Base-by-base conservation (phyloP, 192 early-diverging fungal species). In the Dissophora globulifera region DNA sequence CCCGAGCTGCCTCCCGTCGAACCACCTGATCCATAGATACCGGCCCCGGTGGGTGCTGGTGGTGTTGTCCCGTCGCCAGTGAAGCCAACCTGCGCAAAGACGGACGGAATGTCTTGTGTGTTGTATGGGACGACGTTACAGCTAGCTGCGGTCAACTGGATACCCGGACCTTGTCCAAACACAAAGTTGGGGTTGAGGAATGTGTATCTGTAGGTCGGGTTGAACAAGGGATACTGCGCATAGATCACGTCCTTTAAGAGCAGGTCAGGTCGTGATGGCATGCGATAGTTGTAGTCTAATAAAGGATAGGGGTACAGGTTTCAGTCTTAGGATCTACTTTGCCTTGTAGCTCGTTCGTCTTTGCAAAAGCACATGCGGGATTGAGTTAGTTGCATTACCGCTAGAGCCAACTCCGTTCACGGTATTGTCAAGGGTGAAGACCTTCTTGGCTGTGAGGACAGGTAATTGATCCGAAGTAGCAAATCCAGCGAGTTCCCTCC, bases 181-280 rank as follows among this genome's bases (percentile, higher is more conserved):
- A 33, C 11, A 19, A 72, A 67, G 30, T 59, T 58, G n/a, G 31
- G 9, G 33, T 82, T 68, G 29, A 85, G 31, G 51, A 85, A 85
- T 5, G 52, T 63, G 17, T 54, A 23, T 2, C 19, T 51, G 27
- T 67, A 58, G 17, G 11, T 22, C 8, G 27, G 19, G 1, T 62
- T 40, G 50, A 68, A 82, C 19, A 26, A 20, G 2, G 70, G 76
- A 38, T 80, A 85, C 45, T 82, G 81, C 4, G 60, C 75, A 35
- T 52, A 51, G 42, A 85, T 72, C 50, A 85, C 25, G 27, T 85
- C 83, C 41, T 61, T 62, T 43, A 85, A 42, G 13, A 82, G 12
- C 25, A 85, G 60, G 51, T 85, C 83, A 29, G 83, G 83, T 26
- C 83, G 66, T 20, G 79, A 62, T 10, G 78, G 31, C 26, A 68